These are phyloP conservation scores for Ceratocystis colombiana DNA, from an alignment of 2,329 filamentous ascomycete species.

Conservation along the genomic window DNA sequence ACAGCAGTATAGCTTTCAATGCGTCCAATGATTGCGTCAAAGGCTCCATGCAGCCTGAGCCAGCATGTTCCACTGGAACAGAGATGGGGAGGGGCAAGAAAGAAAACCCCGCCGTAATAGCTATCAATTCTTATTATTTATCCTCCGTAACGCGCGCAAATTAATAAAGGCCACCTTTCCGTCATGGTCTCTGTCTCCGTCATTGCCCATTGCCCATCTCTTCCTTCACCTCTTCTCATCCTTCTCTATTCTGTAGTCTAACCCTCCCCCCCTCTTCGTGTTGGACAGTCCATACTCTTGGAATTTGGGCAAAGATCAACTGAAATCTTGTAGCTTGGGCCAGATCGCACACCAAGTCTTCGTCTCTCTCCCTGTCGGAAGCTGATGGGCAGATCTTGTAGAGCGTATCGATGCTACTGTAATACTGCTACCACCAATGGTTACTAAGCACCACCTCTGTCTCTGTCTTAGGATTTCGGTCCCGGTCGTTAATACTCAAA, in stretches of 20 bases:
- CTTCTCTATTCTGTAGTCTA: too few relatives aligned
- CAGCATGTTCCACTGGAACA: too few relatives aligned
- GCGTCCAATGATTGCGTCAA: background rate
- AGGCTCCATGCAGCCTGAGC: background rate
- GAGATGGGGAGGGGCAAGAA: too few relatives aligned
- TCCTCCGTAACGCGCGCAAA: background rate
- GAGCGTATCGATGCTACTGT: background rate
- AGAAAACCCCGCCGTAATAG: too few relatives aligned
- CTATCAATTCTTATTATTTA: background rate
- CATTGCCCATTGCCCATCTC: too few relatives aligned
- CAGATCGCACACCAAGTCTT: background rate
- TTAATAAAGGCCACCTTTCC: slow-evolving; percentile 5
- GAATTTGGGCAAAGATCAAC: background rate
- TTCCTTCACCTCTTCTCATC: too few relatives aligned
- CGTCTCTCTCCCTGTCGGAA: background rate
- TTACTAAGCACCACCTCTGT: too few relatives aligned
- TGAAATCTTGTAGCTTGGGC: background rate
- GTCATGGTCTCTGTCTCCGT: too few relatives aligned
- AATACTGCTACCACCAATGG: background rate
- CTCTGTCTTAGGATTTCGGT: too few relatives aligned
- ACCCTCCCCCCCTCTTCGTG: too few relatives aligned
- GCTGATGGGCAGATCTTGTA: background rate
- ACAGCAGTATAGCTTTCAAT: background rate
- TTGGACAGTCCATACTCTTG: too few relatives aligned
- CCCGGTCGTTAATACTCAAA: too few relatives aligned